Evolutionary conservation across 78 protist species (phyloP), one percentile per base, ranked within the genome.

Genomic region (Dictyostelium firmibasis): DNA sequence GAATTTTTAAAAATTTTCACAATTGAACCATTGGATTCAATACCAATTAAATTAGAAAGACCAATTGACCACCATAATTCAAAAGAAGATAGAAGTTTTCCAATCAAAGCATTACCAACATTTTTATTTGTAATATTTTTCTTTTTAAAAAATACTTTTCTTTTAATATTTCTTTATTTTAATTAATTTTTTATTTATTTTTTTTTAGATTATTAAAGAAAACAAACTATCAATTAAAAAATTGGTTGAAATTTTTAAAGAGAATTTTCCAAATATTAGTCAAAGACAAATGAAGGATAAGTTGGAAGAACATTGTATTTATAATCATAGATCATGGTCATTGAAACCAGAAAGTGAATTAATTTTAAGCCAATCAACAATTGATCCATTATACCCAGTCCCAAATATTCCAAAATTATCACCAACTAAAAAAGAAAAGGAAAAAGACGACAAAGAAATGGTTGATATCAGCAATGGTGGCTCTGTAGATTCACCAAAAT

Each of bases 1-100:
- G 91, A 77, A 13, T 78, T 87, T 33, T 57, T 35, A 57, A 81
- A 89, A 41, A 78, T 43, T 69, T 89, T 89, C 35, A 78, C 87
- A 41, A 47, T 89, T 38, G 47, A 89, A 69, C 75, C 94, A 43
- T 70, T 89, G 35, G 86, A 41, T 57, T 9, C 25, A 23, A 33
- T 38, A 53, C 69, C 92, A 85, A 75, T 85, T 43, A 85, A 85
- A 85, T 38, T 85, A 47, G 47, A 35, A 23, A 31, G 76, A 62
- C 86, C 82, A 81, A 89, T 75, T 31, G 33, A 69, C 20, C n/a
- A n/a, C 14, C 35, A 9, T 57, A 8, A n/a, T n/a, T 11, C 7
- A 35, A 84, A n/a, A 35, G 44, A 60, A 11, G 64, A 36, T 25
- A 27, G 8, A n/a, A 57, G 27, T 57, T 88, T 88, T 74, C 93